Evolutionary conservation across 148 eudicot species (phyloP), one percentile per base, ranked within the genome.

Genomic region (Mesembryanthemum crystallinum): DNA sequence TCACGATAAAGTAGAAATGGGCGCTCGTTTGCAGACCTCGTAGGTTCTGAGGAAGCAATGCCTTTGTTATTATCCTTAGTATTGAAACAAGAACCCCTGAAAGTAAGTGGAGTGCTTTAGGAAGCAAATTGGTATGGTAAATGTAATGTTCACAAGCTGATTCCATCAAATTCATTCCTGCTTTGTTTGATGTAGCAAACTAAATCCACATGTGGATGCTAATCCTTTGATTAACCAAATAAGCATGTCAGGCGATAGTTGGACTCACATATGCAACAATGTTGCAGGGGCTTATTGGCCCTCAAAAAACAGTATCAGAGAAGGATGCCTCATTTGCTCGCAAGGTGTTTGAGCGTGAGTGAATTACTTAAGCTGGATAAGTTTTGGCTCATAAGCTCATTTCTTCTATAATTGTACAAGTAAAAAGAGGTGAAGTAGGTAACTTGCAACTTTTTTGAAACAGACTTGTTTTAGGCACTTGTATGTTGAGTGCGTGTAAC

Each of bases 11-110:
- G 72, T 93, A 91, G 76, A 86, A 81, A 66, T 86, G 86, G 15
- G 94, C 86, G 72, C 98, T 93, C 62, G 81, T 85, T 78, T 77
- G 82, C 8, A 89, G 89, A 6, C 98, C 97, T 69, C 79, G 81
- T 42, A 89, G 67, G 39, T 88, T 85, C 37, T 82, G 87, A 30
- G 96, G 97, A 29, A 93, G 88, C 25, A 89, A 85, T 61, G 91
- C 96, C 79, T 93, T 93, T 61, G 94, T 93, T 81, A 88, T 82
- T 67, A 91, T 85, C 85, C 98, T 88, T 72, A 91, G 79, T 32
- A 85, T 79, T 12, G 87, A 87, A 9, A 93, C 87, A 33, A 91
- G 74, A 73, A 93, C 89, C 64, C 94, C 98, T 93, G 88, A 78
- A 49, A 69, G 68, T 76, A 13, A 6, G 72, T 24, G 8, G 15